Conservation (phyloP, 1,284 basidiomycete species). For the Puccinia triticina region DNA sequence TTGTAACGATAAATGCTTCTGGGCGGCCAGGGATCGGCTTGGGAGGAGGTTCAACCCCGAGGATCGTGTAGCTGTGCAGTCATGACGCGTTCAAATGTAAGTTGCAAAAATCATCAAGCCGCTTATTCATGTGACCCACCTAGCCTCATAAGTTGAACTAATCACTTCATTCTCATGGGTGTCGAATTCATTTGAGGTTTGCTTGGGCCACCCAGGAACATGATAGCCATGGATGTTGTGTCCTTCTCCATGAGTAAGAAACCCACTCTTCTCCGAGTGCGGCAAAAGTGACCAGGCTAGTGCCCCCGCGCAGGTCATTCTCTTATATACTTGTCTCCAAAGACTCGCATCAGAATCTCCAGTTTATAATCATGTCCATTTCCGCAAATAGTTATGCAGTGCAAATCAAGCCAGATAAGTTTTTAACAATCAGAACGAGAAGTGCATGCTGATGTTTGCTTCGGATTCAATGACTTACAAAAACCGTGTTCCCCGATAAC, state of each 20-base stretch:
- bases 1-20: slow-evolving; percentile 30
- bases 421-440: neutral
- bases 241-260: slow-evolving; percentile 33
- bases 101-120: neutral
- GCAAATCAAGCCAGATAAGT: neutral
- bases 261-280: slow-evolving; percentile 42
- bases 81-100: neutral
- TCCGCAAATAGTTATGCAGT: neutral
- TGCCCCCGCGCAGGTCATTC: slow-evolving; percentile 40
- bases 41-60: slow-evolving; percentile 42
- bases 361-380: neutral
- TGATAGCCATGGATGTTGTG: slow-evolving; percentile 38
- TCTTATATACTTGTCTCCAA: slow-evolving; percentile 22
- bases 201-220: slow-evolving; percentile 43
- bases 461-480: slow-evolving; percentile 22
- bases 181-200: slow-evolving; percentile 45
- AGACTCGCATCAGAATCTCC: slow-evolving; percentile 6
- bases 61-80: slow-evolving; percentile 20
- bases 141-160: slow-evolving; percentile 36
- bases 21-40: slow-evolving; percentile 39
- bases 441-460: neutral
- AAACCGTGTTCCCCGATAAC: slow-evolving; percentile 49
- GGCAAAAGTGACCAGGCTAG: slow-evolving; percentile 42
- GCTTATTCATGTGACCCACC: slow-evolving; percentile 17
- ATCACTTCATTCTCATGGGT: slow-evolving; percentile 21